phyloP scores from a whole-genome alignment of 179 eudicot species.

The Pouteria campechiana region DNA sequence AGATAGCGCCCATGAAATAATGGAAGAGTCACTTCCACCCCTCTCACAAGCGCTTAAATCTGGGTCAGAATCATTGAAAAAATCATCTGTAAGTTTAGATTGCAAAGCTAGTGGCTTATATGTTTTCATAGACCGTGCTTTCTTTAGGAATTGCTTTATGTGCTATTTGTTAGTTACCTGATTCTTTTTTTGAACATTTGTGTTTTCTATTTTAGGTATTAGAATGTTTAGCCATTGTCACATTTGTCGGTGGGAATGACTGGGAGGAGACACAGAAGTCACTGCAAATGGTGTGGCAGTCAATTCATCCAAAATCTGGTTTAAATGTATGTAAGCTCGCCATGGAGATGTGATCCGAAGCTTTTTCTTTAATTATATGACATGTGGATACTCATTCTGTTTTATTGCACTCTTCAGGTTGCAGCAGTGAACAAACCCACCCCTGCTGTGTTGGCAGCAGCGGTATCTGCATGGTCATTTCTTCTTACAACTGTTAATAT shows the following conservation, averaged over 20 bases:
- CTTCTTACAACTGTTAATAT: conserved; percentile 65
- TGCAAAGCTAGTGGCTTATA: not conserved
- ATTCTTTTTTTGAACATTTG: no score
- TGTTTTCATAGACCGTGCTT: no score
- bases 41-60: conserved; percentile 71
- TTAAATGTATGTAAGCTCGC: conserved; percentile 47
- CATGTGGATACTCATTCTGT: not conserved
- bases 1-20: conserved; percentile 63
- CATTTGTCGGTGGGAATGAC: conserved; percentile 74
- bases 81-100: conserved; percentile 40
- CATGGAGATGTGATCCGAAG: no score
- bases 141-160: no score
- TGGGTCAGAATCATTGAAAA: conserved; percentile 58
- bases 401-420: conserved; percentile 33
- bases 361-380: not conserved
- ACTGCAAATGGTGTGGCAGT: conserved; percentile 95
- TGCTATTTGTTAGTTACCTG: no score
- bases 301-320: conserved; percentile 78
- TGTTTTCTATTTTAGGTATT: conserved; percentile 39
- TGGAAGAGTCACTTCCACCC: conserved; percentile 54
- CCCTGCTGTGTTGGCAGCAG: conserved; percentile 48
- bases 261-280: conserved; percentile 66
- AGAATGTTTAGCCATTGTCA: conserved; percentile 67
- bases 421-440: conserved; percentile 60
- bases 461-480: conserved; percentile 88